Base-by-base conservation (phyloP, 305 asterid species). In the Solanum aculeatissimum region DNA sequence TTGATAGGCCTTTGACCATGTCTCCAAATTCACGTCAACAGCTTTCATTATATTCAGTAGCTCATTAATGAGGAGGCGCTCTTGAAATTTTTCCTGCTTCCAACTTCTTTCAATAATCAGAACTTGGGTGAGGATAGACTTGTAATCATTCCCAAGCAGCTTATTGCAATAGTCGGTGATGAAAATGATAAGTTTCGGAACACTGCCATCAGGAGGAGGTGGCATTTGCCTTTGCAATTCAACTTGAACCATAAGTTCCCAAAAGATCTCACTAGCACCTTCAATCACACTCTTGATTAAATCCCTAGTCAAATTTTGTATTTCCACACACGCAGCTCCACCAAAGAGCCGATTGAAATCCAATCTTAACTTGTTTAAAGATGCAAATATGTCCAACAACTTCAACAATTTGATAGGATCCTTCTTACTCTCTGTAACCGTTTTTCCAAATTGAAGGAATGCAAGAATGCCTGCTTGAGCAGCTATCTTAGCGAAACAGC, bases 401-500 rank as follows among this genome's bases (percentile, higher is more conserved):
- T 95, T 95, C 88, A 95, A 84, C n/a, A 93, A 89, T 89, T 95
- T 95, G 85, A 93, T 92, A 0, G 99, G 99, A 89, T 96, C 99
- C 88, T 96, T 96, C 91, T 93, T 95, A 81, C 99, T 93, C 88
- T 96, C 99, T 0, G 99, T 89, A 25, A 93, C 98, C 19, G 92
- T 94, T 87, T 93, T 95, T 3, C 98, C 99, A 87, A 93, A 95
- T 82, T 92, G 98, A 85, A 96, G 88, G 88, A 96, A 96, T 7
- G 97, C 95, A 35, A 93, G 95, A 78, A 96, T 90, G 57, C 99
- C 98, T 0, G 99, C 98, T 89, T 95, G 99, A 45, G 96, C 97
- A 23, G 98, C 98, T 80, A 96, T 95, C 83, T 91, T 88, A 4
- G 98, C 97, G 7, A 96, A 96, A 85, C 99, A 96, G 89, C 94